A percentile compares a stretch with the other conserved stretches of the same genome.
Conservation (phyloP, 169 alveolate species). For the Eimeria maxima region DNA sequence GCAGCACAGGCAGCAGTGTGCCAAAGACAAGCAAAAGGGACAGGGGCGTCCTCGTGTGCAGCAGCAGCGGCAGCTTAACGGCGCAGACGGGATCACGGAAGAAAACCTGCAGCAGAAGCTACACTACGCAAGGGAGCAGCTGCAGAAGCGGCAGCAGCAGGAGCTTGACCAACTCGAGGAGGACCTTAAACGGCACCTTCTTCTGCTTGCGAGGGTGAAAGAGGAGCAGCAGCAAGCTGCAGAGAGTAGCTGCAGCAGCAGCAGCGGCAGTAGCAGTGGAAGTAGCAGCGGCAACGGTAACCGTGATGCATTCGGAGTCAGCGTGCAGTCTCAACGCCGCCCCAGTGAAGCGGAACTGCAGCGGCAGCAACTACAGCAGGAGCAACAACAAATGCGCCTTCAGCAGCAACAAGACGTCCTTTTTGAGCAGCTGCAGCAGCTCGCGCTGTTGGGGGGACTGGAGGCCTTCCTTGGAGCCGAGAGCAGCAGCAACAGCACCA, state of each 20-base stretch:
- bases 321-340: no score
- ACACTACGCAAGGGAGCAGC: slow-evolving; percentile 1
- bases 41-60: not conserved
- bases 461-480: not conserved
- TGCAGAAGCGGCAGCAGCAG: slow-evolving; percentile 10
- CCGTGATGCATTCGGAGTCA: not conserved
- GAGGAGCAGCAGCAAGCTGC: slow-evolving; percentile 18
- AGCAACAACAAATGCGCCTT: no score
- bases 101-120: not conserved
- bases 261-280: not conserved
- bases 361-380: no score
- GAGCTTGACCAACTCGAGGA: slow-evolving; percentile 2
- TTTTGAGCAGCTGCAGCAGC: slow-evolving; percentile 16
- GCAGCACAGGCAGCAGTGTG: slow-evolving; percentile 51
- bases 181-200: slow-evolving; percentile 9
- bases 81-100: not conserved
- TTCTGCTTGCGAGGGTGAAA: not conserved
- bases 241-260: not conserved
- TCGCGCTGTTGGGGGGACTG: slow-evolving; percentile 5
- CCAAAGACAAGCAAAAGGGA: not conserved
- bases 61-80: not conserved
- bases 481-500: no score
- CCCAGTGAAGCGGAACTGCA: not conserved
- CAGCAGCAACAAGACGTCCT: slow-evolving; percentile 1
- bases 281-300: not conserved